Percentiles rank a stretch among this genome's conserved stretches.
Conservation (phyloP, 2,329 filamentous ascomycete species). For the Ceratocystis diversiconidia region DNA sequence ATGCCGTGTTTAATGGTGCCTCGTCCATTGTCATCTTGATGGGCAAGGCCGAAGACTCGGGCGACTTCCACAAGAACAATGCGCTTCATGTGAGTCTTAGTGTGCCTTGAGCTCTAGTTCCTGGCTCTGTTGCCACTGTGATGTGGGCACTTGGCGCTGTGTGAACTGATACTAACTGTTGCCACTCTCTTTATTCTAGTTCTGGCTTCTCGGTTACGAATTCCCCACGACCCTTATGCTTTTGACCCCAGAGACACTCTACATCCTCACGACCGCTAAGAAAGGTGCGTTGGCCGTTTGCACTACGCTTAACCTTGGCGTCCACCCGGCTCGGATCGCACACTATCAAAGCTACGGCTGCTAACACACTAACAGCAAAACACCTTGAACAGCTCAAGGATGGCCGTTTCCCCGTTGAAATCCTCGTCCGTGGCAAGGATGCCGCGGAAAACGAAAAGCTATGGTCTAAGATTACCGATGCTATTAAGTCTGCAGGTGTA, state of each 20-base stretch:
- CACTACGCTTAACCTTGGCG: neutral
- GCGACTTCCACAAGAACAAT: constrained; percentile 87
- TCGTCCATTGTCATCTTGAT: constrained; percentile 80
- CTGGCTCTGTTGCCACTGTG: neutral
- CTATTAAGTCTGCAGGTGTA: constrained; percentile 77
- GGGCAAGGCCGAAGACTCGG: constrained; percentile 84
- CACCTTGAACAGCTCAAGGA: constrained; percentile 85
- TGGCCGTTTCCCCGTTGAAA: constrained; percentile 82
- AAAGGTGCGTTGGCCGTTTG: constrained; percentile 53
- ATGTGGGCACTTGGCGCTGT: too few relatives aligned
- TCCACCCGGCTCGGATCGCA: neutral
- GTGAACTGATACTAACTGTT: too few relatives aligned
- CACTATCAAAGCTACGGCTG: neutral
- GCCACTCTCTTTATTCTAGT: constrained; percentile 38
- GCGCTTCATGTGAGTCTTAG: constrained; percentile 65
- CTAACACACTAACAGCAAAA: constrained; percentile 46
- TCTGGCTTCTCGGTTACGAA: constrained; percentile 97
- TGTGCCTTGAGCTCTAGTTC: neutral
- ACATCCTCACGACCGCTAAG: constrained; percentile 90
- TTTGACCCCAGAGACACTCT: constrained; percentile 74
- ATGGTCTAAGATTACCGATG: constrained; percentile 68
- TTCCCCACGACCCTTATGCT: constrained; percentile 93
- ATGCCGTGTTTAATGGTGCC: constrained; percentile 72
- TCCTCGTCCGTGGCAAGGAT: constrained; percentile 84
- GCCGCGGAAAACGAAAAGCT: constrained; percentile 81